phyloP scores from a whole-genome alignment of 306 rosid species.

The Vigna nakashimae region DNA sequence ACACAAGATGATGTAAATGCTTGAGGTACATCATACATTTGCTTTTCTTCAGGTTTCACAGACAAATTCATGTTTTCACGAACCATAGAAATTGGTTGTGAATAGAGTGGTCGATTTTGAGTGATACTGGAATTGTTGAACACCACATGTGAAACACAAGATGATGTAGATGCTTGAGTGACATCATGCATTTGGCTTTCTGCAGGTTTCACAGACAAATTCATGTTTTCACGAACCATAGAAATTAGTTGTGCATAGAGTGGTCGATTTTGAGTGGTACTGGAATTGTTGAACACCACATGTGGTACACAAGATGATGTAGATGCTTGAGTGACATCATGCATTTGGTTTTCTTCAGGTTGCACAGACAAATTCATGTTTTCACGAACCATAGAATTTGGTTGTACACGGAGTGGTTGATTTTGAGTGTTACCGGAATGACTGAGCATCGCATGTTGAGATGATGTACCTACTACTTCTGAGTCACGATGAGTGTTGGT shows the following conservation, averaged over 20 bases:
- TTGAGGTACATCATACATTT: not conserved
- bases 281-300: not conserved
- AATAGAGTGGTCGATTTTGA: conserved; percentile 33
- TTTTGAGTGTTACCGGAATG: conserved; percentile 6
- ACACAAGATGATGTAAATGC: conserved; percentile 26
- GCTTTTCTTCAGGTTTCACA: too few relatives aligned
- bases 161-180: conserved; percentile 23
- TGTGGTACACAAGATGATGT: conserved; percentile 17
- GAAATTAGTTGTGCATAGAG: conserved; percentile 33
- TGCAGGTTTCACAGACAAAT: too few relatives aligned
- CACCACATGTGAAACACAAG: not conserved
- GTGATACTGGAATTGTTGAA: conserved; percentile 5
- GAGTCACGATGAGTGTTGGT: conserved; percentile 47
- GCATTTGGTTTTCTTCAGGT: not conserved
- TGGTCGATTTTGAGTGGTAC: conserved; percentile 17
- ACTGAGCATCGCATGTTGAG: not conserved
- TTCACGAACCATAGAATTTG: conserved; percentile 41
- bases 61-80: not conserved
- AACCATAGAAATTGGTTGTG: conserved; percentile 40
- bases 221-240: conserved; percentile 35
- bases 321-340: not conserved
- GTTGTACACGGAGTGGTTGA: conserved; percentile 25
- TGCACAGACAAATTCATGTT: not conserved
- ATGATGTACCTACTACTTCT: conserved; percentile 38
- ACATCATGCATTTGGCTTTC: not conserved